Evolutionary conservation across 202 grass and related monocot genomes (phyloP), one percentile per base, ranked within the genome.

Genomic region (Musa balbisiana): DNA sequence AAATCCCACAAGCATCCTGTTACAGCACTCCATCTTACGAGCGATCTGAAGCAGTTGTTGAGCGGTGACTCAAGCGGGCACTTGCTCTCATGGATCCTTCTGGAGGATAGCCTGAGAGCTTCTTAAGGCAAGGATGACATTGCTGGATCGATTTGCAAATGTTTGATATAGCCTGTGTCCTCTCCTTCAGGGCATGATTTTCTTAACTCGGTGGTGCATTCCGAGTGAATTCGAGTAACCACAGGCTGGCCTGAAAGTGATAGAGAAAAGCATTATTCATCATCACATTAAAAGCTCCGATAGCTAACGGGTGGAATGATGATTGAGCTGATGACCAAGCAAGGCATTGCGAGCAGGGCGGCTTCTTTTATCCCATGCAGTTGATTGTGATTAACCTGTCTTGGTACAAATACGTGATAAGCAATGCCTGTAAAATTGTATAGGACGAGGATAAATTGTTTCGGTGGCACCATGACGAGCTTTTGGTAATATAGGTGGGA

Each of bases 1-100:
- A 99, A 99, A 79, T 85, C 89, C 69, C 96, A 99, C 43, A 92
- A 88, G 80, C 82, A 95, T 82, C 89, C 96, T 19, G 96, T 99
- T 54, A 95, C 96, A 78, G 91, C 96, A 49, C 96, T 99, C 80
- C 91, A 89, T 73, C 79, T 99, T 49, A 83, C 89, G 56, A 75
- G 85, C 12, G 91, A 99, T 78, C 86, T 99, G 51, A 99, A 99
- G 82, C 91, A 95, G 73, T 80, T 99, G 72, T 74, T 95, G 62
- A 99, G 96, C 66, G 96, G 91, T 56, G 96, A 99, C 84, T 78
- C 84, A 56, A 83, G 73, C 51, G 96, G 96, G 3, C 87, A 80
- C 65, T 75, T 99, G 55, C 79, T 99, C 55, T 95, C 96, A 1
- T 99, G 96, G 96, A 92, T 91, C 77, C 76, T 95, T 62, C 83